Percentiles rank a stretch among this genome's conserved stretches.
Evolutionary conservation across 352 stramenopile genomes (phyloP).

Genomic region (Phytophthora sp.): DNA sequence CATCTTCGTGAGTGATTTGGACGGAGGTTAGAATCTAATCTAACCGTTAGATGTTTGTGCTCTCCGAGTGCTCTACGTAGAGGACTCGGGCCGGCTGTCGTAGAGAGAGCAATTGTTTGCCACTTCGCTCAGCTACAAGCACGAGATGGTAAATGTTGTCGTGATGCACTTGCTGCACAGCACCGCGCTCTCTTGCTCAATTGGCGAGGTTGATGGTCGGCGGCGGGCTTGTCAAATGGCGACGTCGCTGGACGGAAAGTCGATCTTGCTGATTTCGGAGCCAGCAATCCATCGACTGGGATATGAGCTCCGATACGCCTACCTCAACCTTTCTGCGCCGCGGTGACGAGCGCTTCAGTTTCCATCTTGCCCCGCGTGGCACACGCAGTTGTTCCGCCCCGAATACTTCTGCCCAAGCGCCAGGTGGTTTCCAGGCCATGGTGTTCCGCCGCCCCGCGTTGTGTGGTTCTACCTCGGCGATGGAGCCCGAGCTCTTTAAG

Average conservation of each 20-base stretch:
- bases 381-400: background rate
- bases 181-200: slow-evolving; percentile 9
- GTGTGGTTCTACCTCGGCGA: background rate
- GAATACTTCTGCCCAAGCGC: background rate
- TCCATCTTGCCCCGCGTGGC: slow-evolving; percentile 10
- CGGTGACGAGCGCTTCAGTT: slow-evolving; percentile 28
- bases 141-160: slow-evolving; percentile 4
- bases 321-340: background rate
- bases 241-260: slow-evolving; percentile 11
- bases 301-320: slow-evolving; percentile 23
- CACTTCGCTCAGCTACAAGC: no score
- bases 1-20: no score
- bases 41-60: no score
- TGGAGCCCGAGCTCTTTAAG: slow-evolving; percentile 30
- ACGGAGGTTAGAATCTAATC: no score
- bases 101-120: slow-evolving; percentile 12
- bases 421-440: slow-evolving; percentile 13
- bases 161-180: slow-evolving; percentile 9
- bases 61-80: no score
- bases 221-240: slow-evolving; percentile 9
- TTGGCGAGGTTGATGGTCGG: background rate
- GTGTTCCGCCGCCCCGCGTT: slow-evolving; percentile 4
- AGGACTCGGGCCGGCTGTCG: slow-evolving; percentile 11
- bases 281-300: slow-evolving; percentile 9
- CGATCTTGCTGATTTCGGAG: slow-evolving; percentile 12